Base-by-base conservation (phyloP, 1,139 yeast species). In the Geotrichum candidum region DNA sequence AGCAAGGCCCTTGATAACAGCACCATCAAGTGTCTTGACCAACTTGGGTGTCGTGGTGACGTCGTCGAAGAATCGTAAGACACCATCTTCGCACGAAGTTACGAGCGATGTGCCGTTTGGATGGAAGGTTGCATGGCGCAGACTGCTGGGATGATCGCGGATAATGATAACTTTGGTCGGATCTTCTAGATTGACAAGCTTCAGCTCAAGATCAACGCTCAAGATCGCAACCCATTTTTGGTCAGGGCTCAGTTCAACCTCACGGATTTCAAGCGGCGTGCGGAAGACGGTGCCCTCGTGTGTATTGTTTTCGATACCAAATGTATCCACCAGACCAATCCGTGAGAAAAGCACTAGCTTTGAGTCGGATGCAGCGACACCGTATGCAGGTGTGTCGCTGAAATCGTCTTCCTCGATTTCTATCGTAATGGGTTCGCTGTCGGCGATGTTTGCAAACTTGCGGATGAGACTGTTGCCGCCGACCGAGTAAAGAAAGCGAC, bases 31-130 rank as follows among this genome's bases (percentile, higher is more conserved):
- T 0, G 81, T 78, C 55, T 82, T 73, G 1, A 79, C 67, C 54
- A 76, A 69, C 57, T 73, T 71, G 2, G 82, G 82, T 18, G 72
- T 61, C 51, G 69, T 69, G 3, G 83, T 76, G 1, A 80, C 80
- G 45, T 87, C 81, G 0, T 90, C 85, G 69, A 81, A 89, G 54
- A 94, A 76, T 54, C 83, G 81, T 31, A 90, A 75, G 51, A 78
- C 79, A 11, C 97, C 96, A 73, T 84, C 87, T 10, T 88, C 78
- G 59, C 87, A 80, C 18, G 91, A 81, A 1, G 86, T 81, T 0
- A 90, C 80, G 27, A 88, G 72, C 48, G 84, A 69, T 66, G 84
- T 88, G 3, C 87, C 87, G 7, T 80, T 78, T 3, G 80, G 76
- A 70, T 84, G 86, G 70, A 86, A 90, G 0, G 90, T 77, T 38